Conservation (phyloP, 2,329 filamentous ascomycete species). For the Amauroascus niger region DNA sequence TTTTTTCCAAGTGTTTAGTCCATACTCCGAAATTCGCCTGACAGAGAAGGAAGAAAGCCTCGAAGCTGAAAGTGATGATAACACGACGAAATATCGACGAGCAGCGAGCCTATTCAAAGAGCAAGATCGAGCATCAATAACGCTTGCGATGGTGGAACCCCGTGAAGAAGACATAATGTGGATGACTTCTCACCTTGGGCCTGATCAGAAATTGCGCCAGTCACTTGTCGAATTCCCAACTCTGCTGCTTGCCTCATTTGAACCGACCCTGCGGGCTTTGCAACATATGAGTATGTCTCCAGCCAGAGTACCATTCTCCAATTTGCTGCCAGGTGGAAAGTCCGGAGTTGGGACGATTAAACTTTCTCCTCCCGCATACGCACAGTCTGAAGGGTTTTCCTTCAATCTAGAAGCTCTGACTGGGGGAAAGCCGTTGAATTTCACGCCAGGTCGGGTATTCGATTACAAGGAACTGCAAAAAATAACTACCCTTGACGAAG, state of each 20-base stretch:
- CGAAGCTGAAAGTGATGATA: neutral
- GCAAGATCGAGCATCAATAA: slow-evolving; percentile 22
- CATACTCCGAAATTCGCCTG: neutral
- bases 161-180: slow-evolving; percentile 19
- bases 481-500: slow-evolving; percentile 44
- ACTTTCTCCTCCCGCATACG: slow-evolving; percentile 21
- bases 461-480: slow-evolving; percentile 25
- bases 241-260: slow-evolving; percentile 49
- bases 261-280: slow-evolving; percentile 47
- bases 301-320: slow-evolving; percentile 41
- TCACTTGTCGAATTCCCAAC: slow-evolving; percentile 53
- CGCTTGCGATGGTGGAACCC: slow-evolving; percentile 23
- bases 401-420: slow-evolving; percentile 19
- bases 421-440: slow-evolving; percentile 16
- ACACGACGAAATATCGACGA: neutral
- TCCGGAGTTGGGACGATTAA: neutral
- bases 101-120: slow-evolving; percentile 21
- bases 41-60: neutral
- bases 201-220: slow-evolving; percentile 5
- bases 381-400: slow-evolving; percentile 14
- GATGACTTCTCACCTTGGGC: slow-evolving; percentile 9
- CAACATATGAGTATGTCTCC: slow-evolving; percentile 41
- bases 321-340: slow-evolving; percentile 36
- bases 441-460: slow-evolving; percentile 24
- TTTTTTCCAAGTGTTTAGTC: slow-evolving; percentile 22